These are phyloP conservation scores for Pulchroboletus neoregius DNA, from an alignment of 1,284 basidiomycete species.

Conservation along the genomic window DNA sequence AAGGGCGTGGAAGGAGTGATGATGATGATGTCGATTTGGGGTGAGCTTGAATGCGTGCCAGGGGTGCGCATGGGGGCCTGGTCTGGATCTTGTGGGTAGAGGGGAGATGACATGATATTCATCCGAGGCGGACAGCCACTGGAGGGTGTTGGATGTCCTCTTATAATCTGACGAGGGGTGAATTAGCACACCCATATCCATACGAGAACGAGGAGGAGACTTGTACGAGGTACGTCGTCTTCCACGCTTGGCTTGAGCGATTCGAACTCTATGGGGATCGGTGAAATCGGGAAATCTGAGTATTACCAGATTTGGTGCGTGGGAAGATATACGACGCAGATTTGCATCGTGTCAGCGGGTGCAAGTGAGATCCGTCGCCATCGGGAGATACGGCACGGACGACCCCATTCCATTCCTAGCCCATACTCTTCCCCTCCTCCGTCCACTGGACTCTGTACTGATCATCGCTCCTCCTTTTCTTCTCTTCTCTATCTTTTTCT, in stretches of 20 bases:
- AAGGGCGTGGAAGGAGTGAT: slow-evolving; percentile 24
- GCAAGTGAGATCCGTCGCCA: slow-evolving; percentile 49
- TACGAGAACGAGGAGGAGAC: slow-evolving; percentile 2
- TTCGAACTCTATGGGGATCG: no score
- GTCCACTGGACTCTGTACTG: no score
- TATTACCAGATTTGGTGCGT: slow-evolving; percentile 20
- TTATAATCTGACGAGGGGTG: slow-evolving; percentile 17
- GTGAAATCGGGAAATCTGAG: slow-evolving; percentile 31
- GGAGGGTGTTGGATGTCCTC: slow-evolving; percentile 8
- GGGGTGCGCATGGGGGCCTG: slow-evolving; percentile 10
- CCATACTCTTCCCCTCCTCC: slow-evolving; percentile 31
- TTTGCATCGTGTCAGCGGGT: slow-evolving; percentile 35
- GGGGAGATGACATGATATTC: slow-evolving; percentile 23
- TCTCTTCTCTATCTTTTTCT: slow-evolving; percentile 7
- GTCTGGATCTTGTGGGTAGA: slow-evolving; percentile 30
- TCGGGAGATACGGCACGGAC: slow-evolving; percentile 47
- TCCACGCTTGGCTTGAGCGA: no score
- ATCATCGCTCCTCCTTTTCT: slow-evolving; percentile 5
- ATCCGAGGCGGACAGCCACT: slow-evolving; percentile 24
- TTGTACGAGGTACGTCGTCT: no score
- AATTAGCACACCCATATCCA: slow-evolving; percentile 8
- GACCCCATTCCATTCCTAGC: slow-evolving; percentile 24
- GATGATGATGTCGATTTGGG: slow-evolving; percentile 23
- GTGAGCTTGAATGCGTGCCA: slow-evolving; percentile 20
- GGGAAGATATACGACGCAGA: slow-evolving; percentile 30